Evolutionary conservation across 176 grass and related monocot species (phyloP).

Genomic region (Dactylis glomerata): DNA sequence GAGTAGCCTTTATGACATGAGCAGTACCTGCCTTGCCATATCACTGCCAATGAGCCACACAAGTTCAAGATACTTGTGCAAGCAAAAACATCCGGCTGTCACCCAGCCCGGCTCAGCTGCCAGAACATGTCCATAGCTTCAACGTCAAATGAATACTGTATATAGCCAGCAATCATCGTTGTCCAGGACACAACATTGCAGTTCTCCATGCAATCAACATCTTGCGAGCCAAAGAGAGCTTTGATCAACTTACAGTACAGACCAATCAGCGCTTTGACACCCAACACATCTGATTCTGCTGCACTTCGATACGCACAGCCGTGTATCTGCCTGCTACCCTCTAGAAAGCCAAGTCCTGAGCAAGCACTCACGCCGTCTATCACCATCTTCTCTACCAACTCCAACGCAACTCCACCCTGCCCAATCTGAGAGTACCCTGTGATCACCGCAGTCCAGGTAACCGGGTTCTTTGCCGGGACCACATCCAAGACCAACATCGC

Average conservation of each 20-base stretch:
- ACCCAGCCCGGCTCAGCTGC: too few relatives aligned
- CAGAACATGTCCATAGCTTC: too few relatives aligned
- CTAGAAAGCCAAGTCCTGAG: constrained; percentile 36
- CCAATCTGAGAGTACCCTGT: constrained; percentile 55
- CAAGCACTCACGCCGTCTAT: constrained; percentile 49
- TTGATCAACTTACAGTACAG: constrained; percentile 28
- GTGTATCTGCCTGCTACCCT: constrained; percentile 68
- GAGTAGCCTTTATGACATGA: constrained; percentile 56
- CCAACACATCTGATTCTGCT: constrained; percentile 40
- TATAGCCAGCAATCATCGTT: constrained; percentile 72
- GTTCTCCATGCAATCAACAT: constrained; percentile 47
- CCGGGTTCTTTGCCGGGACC: constrained; percentile 46
- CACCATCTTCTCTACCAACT: constrained; percentile 53
- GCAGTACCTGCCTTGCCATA: constrained; percentile 67
- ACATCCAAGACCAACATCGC: constrained; percentile 49
- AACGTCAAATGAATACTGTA: constrained; percentile 53
- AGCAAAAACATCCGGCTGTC: too few relatives aligned
- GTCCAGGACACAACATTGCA: constrained; percentile 75
- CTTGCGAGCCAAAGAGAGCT: constrained; percentile 36
- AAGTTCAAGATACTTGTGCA: too few relatives aligned
- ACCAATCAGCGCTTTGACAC: constrained; percentile 20
- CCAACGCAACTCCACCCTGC: constrained; percentile 27
- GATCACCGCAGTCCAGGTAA: constrained; percentile 72
- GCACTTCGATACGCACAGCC: constrained; percentile 45
- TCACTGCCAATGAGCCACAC: constrained; percentile 53